A percentile compares a stretch with the other conserved stretches of the same genome.
Evolutionary conservation across 805 yeast genomes (phyloP).

Genomic region (Ogataea trehalophila): DNA sequence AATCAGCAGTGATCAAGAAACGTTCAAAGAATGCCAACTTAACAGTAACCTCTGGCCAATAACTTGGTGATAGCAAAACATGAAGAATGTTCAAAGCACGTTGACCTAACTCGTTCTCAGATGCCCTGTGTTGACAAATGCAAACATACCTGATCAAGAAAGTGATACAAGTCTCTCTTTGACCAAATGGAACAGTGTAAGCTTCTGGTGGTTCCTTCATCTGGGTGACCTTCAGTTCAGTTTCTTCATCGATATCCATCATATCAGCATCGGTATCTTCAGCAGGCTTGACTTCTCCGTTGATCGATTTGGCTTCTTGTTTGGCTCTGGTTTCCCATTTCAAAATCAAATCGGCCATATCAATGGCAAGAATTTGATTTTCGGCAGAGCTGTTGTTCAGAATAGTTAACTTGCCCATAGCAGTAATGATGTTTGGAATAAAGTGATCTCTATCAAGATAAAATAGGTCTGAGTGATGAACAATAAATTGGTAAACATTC

Average conservation of each 20-base stretch:
- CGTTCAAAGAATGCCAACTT: conserved; percentile 85
- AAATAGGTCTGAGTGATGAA: conserved; percentile 79
- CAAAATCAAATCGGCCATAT: conserved; percentile 77
- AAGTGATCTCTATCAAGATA: conserved; percentile 85
- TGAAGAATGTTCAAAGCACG: conserved; percentile 76
- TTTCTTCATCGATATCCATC: conserved; percentile 19
- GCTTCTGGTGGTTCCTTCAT: conserved; percentile 22
- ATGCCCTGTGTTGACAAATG: conserved; percentile 75
- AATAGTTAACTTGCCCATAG: conserved; percentile 86
- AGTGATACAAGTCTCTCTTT: conserved; percentile 86
- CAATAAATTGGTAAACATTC: conserved; percentile 83
- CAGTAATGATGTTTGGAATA: conserved; percentile 80
- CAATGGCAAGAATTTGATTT: conserved; percentile 82
- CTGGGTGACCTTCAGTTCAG: not conserved
- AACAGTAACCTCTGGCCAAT: conserved; percentile 89
- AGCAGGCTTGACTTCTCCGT: conserved; percentile 1
- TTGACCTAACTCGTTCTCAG: conserved; percentile 78
- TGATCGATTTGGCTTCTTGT: conserved; percentile 16
- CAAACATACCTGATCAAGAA: conserved; percentile 85
- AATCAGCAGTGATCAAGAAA: conserved; percentile 73
- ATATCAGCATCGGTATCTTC: conserved; percentile 9
- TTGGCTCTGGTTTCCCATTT: conserved; percentile 72
- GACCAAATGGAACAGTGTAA: conserved; percentile 66
- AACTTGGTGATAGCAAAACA: conserved; percentile 61
- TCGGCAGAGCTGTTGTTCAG: conserved; percentile 73